Evolutionary conservation across 2,329 filamentous ascomycete genomes (phyloP), one percentile per base, ranked within the genome.

Genomic region (Penicillium oxalicum): DNA sequence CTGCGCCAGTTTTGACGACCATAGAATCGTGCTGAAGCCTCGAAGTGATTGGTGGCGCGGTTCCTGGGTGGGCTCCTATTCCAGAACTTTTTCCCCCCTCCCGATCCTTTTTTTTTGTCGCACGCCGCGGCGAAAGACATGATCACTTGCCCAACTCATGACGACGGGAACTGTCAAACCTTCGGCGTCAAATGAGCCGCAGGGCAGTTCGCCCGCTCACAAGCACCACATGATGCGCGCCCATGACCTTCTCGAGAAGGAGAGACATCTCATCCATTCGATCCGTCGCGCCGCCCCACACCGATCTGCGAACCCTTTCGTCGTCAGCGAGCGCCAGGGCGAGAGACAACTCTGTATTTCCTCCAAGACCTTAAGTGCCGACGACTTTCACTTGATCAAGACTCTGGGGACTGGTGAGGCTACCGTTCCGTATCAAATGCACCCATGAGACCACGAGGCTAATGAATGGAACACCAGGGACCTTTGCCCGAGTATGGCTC

Each of bases 401-500:
- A 77, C 74, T 6, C 62, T 77, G 40, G 74, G 74, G 25, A 77
- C 74, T 25, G 74, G 74, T 76, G 56, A 59, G 63, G 48, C 58
- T 52, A 9, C 39, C 34, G 43, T 34, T 18, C 26, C 43, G 27
- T 34, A 39, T 13, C 36, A 41, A n/a, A 32, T 44, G 12, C 28
- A 12, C 43, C 25, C 28, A 12, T 40, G 13, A 32, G 26, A 7
- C 35, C 33, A 44, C 29, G 18, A 27, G 35, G 48, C 53, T 62
- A 48, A 57, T 51, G 43, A 38, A 40, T 51, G 45, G 29, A 38
- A 35, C 40, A 46, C n/a, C 55, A 76, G 74, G 74, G 45, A 77
- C 74, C 24, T 77, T 77, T 60, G 74, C 74, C 42, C 70, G 74
- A 46, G 74, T 77, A 47, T 77, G 74, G 74, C 67, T 77, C 26